A percentile compares a stretch with the other conserved stretches of the same genome.
Conservation (phyloP, 345 rosid genomes). For the Capsella bursapastoris region DNA sequence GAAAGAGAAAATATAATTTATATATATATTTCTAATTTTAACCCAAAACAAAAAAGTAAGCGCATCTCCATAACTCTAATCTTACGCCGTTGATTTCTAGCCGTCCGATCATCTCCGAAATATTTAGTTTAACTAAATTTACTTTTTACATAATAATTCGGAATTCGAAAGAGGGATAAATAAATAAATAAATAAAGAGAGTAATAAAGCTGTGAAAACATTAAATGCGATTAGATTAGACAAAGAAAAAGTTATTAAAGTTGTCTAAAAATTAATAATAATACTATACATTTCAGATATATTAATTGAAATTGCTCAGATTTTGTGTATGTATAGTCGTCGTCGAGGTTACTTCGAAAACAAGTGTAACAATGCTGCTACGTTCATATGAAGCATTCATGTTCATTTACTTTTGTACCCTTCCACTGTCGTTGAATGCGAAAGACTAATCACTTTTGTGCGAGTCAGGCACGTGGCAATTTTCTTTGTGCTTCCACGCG, state of each 20-base stretch:
- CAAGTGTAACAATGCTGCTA: slow-evolving; percentile 37
- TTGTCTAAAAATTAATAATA: not conserved
- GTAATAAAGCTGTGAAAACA: not conserved
- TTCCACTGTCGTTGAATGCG: slow-evolving; percentile 1
- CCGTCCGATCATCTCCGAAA: slow-evolving; percentile 34
- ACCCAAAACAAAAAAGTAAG: slow-evolving; percentile 26
- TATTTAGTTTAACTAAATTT: slow-evolving; percentile 16
- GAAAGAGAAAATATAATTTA: slow-evolving; percentile 17
- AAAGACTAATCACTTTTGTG: not conserved
- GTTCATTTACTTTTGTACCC: slow-evolving; percentile 29
- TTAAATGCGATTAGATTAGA: not conserved
- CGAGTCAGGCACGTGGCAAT: not conserved
- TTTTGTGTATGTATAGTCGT: not conserved
- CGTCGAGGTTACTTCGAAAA: slow-evolving; percentile 17
- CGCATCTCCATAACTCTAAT: slow-evolving; percentile 35
- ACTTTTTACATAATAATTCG: not conserved
- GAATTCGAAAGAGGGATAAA: slow-evolving; percentile 13
- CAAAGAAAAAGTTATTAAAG: not conserved
- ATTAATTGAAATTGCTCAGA: not conserved
- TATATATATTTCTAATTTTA: slow-evolving; percentile 32
- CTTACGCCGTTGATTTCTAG: slow-evolving; percentile 30
- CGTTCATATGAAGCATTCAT: slow-evolving; percentile 40
- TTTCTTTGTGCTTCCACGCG: not conserved
- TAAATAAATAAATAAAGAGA: not conserved
- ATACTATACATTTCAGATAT: not conserved